Base-by-base conservation (phyloP, 75 land plant species). In the Pseudotsuga menziesii region DNA sequence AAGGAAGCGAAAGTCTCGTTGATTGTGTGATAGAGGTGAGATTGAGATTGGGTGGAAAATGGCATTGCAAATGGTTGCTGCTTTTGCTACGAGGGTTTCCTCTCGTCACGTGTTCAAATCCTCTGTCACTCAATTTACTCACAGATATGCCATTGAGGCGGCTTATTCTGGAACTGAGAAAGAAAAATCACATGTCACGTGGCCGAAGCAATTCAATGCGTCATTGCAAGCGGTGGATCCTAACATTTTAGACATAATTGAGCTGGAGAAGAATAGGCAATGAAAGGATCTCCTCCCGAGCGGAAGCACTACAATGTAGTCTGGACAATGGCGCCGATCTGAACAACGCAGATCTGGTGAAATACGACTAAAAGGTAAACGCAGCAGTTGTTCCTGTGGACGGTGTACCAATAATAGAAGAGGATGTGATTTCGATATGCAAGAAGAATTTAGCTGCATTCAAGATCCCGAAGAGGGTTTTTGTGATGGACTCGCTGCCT, bases 401-500 rank as follows among this genome's bases (percentile, higher is more conserved):
- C 52, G 99, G 91, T 27, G 78, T 78, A 17, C 54, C 62, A 27
- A 77, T 93, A 3, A 81, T 78, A 3, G 99, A 91, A 61, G 89
- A 75, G 25, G 97, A 93, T 22, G 85, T 96, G 14, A 12, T 78
- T 69, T 64, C 78, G 61, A 80, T 81, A 76, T 96, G 99, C 91
- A 85, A 83, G 85, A 93, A 91, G 81, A 93, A 96, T 66, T 84
- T 96, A 26, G 97, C 99, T 3, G 58, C 88, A 11, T 96, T 93
- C 85, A 96, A 96, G 81, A 91, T 96, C 25, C 99, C 99, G 12
- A 93, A 92, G 80, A 88, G 76, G 79, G 86, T 93, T 4, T 96
- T 93, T 81, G 77, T 96, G 61, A 86, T 94, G 0, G 87, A 91
- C 35, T 79, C 73, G 19, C 56, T 96, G 22, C 99, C 99, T 13